Percentiles rank a stretch among this genome's conserved stretches.
Conservation (phyloP, 345 rosid genomes). For the Murraya koenigii region DNA sequence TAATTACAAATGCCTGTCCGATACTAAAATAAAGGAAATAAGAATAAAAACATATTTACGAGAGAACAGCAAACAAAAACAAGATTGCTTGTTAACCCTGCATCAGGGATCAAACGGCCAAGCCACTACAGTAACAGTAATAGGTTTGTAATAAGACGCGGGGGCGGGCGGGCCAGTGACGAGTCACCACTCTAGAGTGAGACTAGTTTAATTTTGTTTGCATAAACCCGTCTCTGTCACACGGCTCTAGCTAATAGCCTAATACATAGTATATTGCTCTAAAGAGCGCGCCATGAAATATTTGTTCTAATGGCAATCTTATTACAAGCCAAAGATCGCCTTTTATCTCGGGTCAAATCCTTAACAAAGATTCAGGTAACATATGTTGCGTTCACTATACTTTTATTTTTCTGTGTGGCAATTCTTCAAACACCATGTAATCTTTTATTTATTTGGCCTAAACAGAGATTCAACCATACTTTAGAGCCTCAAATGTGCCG, state of each 20-base stretch:
- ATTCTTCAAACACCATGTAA: constrained; percentile 39
- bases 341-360: constrained; percentile 38
- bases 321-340: constrained; percentile 27
- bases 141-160: neutral
- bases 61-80: neutral
- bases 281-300: constrained; percentile 35
- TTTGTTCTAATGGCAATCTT: constrained; percentile 38
- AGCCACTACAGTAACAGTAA: too few relatives aligned
- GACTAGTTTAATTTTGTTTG: too few relatives aligned
- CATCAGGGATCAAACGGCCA: neutral
- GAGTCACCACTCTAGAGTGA: neutral
- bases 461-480: constrained; percentile 41
- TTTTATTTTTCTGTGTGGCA: constrained; percentile 13
- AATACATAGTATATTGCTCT: too few relatives aligned
- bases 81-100: neutral
- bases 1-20: too few relatives aligned
- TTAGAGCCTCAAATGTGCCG: constrained; percentile 11
- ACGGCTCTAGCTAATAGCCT: too few relatives aligned
- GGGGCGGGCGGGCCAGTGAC: neutral
- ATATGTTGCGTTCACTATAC: neutral
- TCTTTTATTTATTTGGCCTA: constrained; percentile 12
- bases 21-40: too few relatives aligned
- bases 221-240: too few relatives aligned
- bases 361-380: constrained; percentile 45
- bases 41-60: too few relatives aligned